Conservation (phyloP, 441 rosid genomes). For the Populus trichocarpa region DNA sequence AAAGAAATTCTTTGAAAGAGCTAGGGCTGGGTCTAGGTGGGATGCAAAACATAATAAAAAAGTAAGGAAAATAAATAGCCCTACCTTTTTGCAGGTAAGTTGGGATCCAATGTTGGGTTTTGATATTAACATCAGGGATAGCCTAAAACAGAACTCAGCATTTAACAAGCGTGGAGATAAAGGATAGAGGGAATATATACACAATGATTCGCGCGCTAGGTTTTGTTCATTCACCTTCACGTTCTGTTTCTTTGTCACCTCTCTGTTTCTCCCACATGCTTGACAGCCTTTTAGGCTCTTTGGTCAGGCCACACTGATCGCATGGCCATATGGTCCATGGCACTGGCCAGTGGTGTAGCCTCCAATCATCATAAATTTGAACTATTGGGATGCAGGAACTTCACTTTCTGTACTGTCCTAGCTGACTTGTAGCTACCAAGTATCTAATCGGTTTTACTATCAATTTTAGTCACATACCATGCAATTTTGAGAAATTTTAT, state of each 20-base stretch:
- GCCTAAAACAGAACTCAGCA: conserved; percentile 18
- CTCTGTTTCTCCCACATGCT: conserved; percentile 36
- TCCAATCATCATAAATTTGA: background rate
- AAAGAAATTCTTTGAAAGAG: background rate
- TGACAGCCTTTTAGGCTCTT: conserved; percentile 32
- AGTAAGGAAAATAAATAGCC: too few species aligned
- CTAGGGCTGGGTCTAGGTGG: background rate
- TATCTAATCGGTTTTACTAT: background rate
- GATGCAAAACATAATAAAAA: background rate
- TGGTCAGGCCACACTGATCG: conserved; percentile 18
- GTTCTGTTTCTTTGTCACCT: conserved; percentile 15
- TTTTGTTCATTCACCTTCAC: conserved; percentile 27
- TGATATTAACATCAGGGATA: background rate
- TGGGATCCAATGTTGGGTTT: conserved; percentile 1
- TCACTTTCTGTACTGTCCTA: conserved; percentile 4
- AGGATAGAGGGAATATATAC: conserved; percentile 16
- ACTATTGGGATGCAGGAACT: conserved; percentile 4
- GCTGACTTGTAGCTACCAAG: conserved; percentile 2
- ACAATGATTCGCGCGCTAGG: conserved; percentile 46
- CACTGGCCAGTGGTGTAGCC: conserved; percentile 1
- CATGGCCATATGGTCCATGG: conserved; percentile 19
- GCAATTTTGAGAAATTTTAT: background rate
- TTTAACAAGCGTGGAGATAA: conserved; percentile 21
- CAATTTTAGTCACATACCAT: background rate
- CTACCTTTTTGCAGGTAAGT: background rate